Base-by-base conservation (phyloP, 2,329 filamentous ascomycete species). In the Microcyclosporella mali region DNA sequence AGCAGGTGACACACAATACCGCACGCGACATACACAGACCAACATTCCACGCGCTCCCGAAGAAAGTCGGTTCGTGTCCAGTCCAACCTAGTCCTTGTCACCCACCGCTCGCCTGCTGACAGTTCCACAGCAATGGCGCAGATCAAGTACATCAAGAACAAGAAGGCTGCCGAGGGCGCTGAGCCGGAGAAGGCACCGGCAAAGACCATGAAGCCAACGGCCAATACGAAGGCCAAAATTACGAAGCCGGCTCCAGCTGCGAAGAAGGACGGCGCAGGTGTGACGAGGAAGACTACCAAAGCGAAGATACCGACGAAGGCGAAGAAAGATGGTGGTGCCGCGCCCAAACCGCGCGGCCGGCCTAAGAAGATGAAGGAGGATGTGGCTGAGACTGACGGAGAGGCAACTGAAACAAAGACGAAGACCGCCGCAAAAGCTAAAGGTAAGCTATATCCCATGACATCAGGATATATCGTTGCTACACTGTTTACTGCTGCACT, bases 101-200 rank as follows among this genome's bases (percentile, higher is more conserved):
- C 9, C 11, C 16, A 14, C 14, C 8, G 8, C n/a, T 6, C 7
- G 31, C n/a, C 18, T 37, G 40, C 40, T 33, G 41, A 41, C 9
- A 3, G 3, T 4, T 28, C 16, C n/a, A 17, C 17, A 33, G 30
- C 34, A 51, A 52, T 58, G 57, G 57, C 57, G 18, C 55, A 56
- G 36, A 56, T 58, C 40, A 59, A 59, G 41, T 57, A 56, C 42
- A 53, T 58, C 47, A 59, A 58, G 42, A 51, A 53, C 32, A 56
- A 58, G 42, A 51, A 49, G 42, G 35, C 46, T n/a, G 30, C 31
- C 25, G 16, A 21, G n/a, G 19, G 14, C 9, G 42, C 44, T 29
- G 34, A 47, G 10, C 47, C 47, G 42, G 43, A 47, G 31, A 44
- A 32, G 12, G 40, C 46, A 18, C 36, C 41, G 16, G 33, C 35